Base-by-base conservation (phyloP, 768 basidiomycete genomes). In the Leucogyrophana mollusca region DNA sequence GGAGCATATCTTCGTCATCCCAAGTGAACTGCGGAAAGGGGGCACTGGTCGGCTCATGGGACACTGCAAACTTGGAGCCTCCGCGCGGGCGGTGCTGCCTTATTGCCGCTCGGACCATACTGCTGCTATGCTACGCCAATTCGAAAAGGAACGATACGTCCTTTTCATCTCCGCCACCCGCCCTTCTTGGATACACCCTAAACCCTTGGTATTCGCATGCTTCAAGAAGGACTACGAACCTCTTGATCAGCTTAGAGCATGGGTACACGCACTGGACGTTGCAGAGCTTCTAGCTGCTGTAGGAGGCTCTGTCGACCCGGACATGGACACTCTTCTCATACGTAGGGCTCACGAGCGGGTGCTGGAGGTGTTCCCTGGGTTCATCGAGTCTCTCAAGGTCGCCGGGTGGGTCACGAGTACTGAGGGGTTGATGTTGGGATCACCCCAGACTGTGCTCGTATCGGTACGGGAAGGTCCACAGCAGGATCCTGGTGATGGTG, bases 171-270 rank as follows among this genome's bases (percentile, higher is more conserved):
- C 73, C 50, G 52, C 53, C 18, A 38, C 35, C 17, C 33, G 2
- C 7, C 17, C 24, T 16, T 46, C 40, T n/a, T 40, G 45, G 46
- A 33, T 63, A 2, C 66, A 61, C n/a, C n/a, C n/a, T n/a, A n/a
- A n/a, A n/a, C n/a, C n/a, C n/a, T n/a, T n/a, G 17, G 49, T 79
- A 3, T 70, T 71, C 49, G 69, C 81, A 34, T 70, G 70, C 53
- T 65, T 85, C 47, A 82, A 76, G 50, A 74, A 78, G 22, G 73
- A 73, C 5, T 74, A 80, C 45, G 56, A 59, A 18, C 45, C 68
- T 3, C 49, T 57, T 11, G 80, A 83, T 56, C 76, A 79, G 48
- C 67, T 83, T 32, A 75, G 74, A 46, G 82, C 78, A 3, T 86
- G 84, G 83, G 45, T 64, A 42, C 57, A 64, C 27, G 53, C 49